phyloP scores from a whole-genome alignment of 2,329 filamentous ascomycete species.

The Sporothrix variecibatus region DNA sequence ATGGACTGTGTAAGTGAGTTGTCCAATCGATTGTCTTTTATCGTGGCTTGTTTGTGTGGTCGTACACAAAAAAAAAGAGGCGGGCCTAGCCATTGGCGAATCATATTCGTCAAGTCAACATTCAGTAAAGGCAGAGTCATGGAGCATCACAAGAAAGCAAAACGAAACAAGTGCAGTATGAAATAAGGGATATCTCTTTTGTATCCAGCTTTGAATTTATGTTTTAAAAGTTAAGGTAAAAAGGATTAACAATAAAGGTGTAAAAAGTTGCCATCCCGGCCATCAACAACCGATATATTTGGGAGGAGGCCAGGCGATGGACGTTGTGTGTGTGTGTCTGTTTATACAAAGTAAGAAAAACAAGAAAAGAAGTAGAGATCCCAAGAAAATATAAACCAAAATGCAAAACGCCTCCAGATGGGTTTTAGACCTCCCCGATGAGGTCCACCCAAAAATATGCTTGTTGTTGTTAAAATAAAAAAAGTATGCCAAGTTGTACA shows the following conservation, averaged over 20 bases:
- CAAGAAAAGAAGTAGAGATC: not conserved
- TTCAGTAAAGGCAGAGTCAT: not conserved
- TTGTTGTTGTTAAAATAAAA: not conserved
- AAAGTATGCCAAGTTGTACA: slow-evolving; percentile 16
- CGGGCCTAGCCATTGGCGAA: not conserved
- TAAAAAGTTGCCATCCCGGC: not conserved
- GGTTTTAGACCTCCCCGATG: not conserved
- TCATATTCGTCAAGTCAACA: not conserved
- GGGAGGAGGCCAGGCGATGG: not conserved
- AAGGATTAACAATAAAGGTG: slow-evolving; percentile 8
- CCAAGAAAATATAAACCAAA: not conserved
- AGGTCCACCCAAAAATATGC: not conserved
- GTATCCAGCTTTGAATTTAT: not conserved
- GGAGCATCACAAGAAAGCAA: not conserved
- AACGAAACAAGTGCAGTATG: not conserved
- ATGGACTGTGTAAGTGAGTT: not conserved
- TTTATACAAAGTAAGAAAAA: not conserved
- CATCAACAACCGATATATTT: not conserved
- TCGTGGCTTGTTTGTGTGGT: not conserved
- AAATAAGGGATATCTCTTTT: not conserved
- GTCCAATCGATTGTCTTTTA: not conserved
- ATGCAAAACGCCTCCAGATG: slow-evolving; percentile 4
- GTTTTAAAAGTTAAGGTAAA: not conserved
- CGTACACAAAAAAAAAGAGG: not conserved
- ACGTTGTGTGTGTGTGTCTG: not conserved